Conservation (phyloP, 2,329 filamentous ascomycete species). For the Lasiodiplodia sp. region DNA sequence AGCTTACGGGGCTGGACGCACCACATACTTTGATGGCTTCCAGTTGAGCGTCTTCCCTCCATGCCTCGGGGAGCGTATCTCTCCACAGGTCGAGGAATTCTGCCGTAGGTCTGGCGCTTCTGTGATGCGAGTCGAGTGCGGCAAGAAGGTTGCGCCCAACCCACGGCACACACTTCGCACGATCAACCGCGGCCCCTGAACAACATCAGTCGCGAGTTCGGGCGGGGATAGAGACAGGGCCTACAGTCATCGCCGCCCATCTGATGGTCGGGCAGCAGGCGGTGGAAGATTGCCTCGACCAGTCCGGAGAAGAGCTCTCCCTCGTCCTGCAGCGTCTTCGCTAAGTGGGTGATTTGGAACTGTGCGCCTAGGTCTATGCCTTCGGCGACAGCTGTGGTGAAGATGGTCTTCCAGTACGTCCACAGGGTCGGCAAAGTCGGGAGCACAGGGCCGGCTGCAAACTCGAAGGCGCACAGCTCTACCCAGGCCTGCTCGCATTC, state of each 20-base stretch:
- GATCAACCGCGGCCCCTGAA: conserved; percentile 45
- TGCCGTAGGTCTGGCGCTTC: conserved; percentile 39
- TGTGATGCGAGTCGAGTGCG: conserved; percentile 34
- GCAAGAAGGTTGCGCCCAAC: conserved; percentile 43
- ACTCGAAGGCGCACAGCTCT: conserved; percentile 62
- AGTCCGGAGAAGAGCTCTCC: conserved; percentile 46
- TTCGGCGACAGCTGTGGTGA: conserved; percentile 51
- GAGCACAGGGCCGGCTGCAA: conserved; percentile 48
- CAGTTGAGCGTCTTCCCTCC: conserved; percentile 45
- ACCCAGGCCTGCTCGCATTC: conserved; percentile 61
- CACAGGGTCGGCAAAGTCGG: conserved; percentile 58
- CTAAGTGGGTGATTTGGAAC: conserved; percentile 45
- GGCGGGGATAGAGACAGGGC: neutral
- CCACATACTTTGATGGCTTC: conserved; percentile 37
- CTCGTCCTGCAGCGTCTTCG: conserved; percentile 43
- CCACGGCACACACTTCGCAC: conserved; percentile 41
- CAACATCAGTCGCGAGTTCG: neutral
- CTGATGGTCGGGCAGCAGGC: conserved; percentile 41
- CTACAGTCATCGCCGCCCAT: conserved; percentile 36
- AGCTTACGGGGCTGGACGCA: too few species aligned
- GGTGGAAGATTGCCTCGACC: conserved; percentile 46
- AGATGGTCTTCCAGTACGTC: conserved; percentile 57
- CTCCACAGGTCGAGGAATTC: conserved; percentile 48
- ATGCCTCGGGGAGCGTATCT: conserved; percentile 47
- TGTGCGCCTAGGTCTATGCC: conserved; percentile 49